Conservation (phyloP, 179 eudicot species). For the Nepenthes alata region DNA sequence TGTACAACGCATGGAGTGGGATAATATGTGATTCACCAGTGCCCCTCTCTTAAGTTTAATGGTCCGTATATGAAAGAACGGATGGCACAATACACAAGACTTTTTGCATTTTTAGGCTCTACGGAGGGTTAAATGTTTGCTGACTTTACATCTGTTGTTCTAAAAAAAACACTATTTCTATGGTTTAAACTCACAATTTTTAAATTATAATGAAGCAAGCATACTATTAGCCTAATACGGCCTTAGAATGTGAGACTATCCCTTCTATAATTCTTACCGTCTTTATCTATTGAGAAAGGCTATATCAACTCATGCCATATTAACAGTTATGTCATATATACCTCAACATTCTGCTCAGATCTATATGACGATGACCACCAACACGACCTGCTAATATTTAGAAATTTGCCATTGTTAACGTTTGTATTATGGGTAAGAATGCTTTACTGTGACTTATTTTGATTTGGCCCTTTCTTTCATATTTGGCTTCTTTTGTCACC, state of each 20-base stretch:
- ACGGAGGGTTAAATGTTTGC: too few species aligned
- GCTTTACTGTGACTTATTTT: not conserved
- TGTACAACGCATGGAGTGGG: conserved; percentile 29
- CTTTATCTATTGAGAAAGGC: conserved; percentile 34
- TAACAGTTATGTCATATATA: conserved; percentile 51
- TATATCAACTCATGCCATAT: conserved; percentile 76
- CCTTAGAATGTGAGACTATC: not conserved
- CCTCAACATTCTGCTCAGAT: conserved; percentile 80
- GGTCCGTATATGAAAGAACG: not conserved
- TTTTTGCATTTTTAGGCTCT: too few species aligned
- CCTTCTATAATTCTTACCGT: not conserved
- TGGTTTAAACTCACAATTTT: too few species aligned
- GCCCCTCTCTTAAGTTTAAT: not conserved
- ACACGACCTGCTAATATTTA: conserved; percentile 33
- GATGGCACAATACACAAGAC: too few species aligned
- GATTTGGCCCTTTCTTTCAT: not conserved
- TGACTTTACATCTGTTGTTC: too few species aligned
- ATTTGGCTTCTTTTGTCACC: too few species aligned
- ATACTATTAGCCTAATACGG: too few species aligned
- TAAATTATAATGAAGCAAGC: too few species aligned
- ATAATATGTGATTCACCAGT: conserved; percentile 24
- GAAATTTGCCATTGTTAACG: conserved; percentile 58
- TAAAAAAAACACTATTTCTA: too few species aligned
- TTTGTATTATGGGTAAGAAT: conserved; percentile 64
- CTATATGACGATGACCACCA: conserved; percentile 46